A percentile compares a stretch with the other conserved stretches of the same genome.
Conservation (phyloP, 306 rosid species). For the Lathyrus sativus region DNA sequence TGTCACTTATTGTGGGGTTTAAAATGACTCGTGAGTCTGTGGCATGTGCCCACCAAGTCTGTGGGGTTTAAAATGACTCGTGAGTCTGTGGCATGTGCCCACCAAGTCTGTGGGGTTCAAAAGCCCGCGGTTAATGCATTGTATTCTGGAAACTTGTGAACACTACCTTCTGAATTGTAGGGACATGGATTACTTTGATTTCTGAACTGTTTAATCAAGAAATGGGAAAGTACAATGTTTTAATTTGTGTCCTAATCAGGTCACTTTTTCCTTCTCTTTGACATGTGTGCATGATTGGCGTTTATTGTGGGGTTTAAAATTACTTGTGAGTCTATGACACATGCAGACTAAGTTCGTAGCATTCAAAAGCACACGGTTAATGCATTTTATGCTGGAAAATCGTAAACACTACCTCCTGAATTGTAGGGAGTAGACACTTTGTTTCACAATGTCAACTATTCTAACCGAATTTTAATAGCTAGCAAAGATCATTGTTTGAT, state of each 20-base stretch:
- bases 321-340: neutral
- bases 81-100: neutral
- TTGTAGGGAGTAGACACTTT: slow-evolving; percentile 15
- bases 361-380: neutral
- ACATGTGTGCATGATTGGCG: neutral
- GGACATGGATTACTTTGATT: slow-evolving; percentile 13
- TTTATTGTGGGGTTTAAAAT: slow-evolving; percentile 7
- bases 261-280: neutral
- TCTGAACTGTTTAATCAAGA: slow-evolving; percentile 2
- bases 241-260: neutral
- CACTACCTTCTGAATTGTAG: slow-evolving; percentile 17
- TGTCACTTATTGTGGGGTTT: neutral
- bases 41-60: neutral
- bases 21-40: neutral
- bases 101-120: slow-evolving; percentile 2
- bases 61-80: slow-evolving; percentile 5
- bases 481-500: neutral
- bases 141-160: slow-evolving; percentile 6
- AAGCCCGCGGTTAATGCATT: neutral
- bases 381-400: neutral
- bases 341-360: neutral
- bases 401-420: slow-evolving; percentile 20
- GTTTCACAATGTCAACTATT: neutral
- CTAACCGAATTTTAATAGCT: slow-evolving; percentile 9
- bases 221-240: neutral